Evolutionary conservation across 176 grass and related monocot genomes (phyloP).

Genomic region (Musa itinerans): DNA sequence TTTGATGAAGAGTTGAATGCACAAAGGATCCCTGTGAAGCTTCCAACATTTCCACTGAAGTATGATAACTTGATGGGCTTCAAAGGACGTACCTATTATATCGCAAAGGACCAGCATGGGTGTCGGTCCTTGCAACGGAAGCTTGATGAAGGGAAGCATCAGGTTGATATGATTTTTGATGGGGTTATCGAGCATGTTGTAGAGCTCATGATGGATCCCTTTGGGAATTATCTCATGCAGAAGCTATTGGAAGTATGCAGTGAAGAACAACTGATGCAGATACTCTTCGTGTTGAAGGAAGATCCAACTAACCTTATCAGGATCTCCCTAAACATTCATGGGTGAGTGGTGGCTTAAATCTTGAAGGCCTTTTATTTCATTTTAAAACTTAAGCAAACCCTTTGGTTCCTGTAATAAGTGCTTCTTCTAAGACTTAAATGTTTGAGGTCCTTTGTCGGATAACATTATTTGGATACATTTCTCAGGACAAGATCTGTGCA

Average conservation of each 20-base stretch:
- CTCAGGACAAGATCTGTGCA: conserved; percentile 69
- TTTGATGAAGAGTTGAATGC: neutral
- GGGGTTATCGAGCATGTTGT: conserved; percentile 46
- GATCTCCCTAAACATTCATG: conserved; percentile 60
- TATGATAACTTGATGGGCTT: conserved; percentile 34
- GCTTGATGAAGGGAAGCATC: conserved; percentile 38
- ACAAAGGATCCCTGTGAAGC: conserved; percentile 11
- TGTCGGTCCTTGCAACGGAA: conserved; percentile 44
- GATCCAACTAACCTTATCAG: conserved; percentile 34
- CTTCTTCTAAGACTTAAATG: neutral
- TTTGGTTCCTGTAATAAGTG: neutral
- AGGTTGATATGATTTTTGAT: conserved; percentile 42
- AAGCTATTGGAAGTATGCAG: conserved; percentile 55
- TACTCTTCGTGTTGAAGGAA: conserved; percentile 56
- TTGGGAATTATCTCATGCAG: conserved; percentile 64
- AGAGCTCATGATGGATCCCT: conserved; percentile 67
- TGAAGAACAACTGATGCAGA: conserved; percentile 34
- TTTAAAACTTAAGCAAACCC: neutral
- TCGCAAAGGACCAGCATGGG: conserved; percentile 54
- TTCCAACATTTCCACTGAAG: conserved; percentile 22
- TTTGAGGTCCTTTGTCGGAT: conserved; percentile 1
- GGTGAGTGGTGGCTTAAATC: conserved; percentile 25
- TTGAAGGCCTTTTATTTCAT: neutral
- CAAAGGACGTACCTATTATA: conserved; percentile 34
- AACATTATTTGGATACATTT: neutral